phyloP scores from a whole-genome alignment of 768 basidiomycete genomes.

The Hemileccinum impolitum region DNA sequence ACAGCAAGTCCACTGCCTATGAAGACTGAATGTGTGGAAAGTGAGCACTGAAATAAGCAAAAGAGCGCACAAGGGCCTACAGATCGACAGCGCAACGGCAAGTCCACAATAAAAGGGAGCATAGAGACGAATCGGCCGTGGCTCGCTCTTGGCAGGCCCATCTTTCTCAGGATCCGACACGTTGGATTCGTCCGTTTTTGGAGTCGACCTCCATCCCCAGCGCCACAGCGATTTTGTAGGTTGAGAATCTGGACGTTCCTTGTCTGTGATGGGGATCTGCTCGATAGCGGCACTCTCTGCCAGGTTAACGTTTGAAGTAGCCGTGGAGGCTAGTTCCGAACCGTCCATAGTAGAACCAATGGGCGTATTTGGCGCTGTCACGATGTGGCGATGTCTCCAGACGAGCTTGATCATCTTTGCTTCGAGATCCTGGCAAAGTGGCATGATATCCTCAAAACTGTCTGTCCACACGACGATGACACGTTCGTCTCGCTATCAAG shows the following conservation, averaged over 20 bases:
- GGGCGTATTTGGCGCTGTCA: constrained; percentile 17
- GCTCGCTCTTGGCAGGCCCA: constrained; percentile 19
- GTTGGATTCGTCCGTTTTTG: constrained; percentile 19
- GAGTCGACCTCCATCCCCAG: constrained; percentile 46
- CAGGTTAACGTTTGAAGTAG: constrained; percentile 52
- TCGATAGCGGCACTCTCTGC: constrained; percentile 37
- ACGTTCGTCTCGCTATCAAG: constrained; percentile 67
- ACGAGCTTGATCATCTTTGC: constrained; percentile 78
- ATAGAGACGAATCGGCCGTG: constrained; percentile 57
- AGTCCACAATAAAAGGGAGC: constrained; percentile 73
- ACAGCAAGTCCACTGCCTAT: constrained; percentile 56
- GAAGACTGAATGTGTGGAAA: constrained; percentile 50
- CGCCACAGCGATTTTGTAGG: constrained; percentile 16
- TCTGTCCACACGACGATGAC: constrained; percentile 85
- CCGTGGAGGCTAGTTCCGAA: constrained; percentile 43
- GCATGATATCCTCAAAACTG: constrained; percentile 73
- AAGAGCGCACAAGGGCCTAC: constrained; percentile 38
- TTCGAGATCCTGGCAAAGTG: constrained; percentile 65
- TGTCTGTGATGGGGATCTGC: constrained; percentile 19
- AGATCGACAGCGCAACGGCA: constrained; percentile 57
- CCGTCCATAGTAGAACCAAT: constrained; percentile 25
- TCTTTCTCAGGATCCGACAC: constrained; percentile 50
- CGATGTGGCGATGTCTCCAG: constrained; percentile 50
- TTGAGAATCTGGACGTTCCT: constrained; percentile 2
- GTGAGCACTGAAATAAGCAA: constrained; percentile 9